Conservation (phyloP, 2,329 filamentous ascomycete species). For the Calcarisporium arbuscula region DNA sequence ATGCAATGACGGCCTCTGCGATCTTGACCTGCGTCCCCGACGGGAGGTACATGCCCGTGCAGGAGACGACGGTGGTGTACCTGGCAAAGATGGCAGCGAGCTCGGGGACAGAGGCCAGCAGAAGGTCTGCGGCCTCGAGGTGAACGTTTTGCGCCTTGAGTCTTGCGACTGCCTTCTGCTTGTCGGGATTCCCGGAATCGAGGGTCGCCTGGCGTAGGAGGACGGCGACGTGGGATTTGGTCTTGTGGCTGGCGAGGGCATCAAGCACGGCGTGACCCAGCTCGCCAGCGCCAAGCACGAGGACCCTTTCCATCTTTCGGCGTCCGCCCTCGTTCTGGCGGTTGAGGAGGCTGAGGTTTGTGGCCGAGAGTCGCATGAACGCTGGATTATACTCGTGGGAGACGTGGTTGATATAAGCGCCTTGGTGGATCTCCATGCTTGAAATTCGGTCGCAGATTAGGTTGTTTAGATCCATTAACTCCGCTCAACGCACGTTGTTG, state of each 20-base stretch:
- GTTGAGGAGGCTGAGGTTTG: too few species aligned
- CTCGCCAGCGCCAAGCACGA: conserved; percentile 62
- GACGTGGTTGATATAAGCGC: too few species aligned
- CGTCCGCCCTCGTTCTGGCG: too few species aligned
- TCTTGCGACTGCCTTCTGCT: conserved; percentile 24
- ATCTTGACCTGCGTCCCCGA: conserved; percentile 53
- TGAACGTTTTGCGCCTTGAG: conserved; percentile 31
- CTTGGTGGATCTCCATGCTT: too few species aligned
- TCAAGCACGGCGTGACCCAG: conserved; percentile 52
- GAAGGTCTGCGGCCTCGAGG: conserved; percentile 40
- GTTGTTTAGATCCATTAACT: too few species aligned
- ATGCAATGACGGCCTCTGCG: conserved; percentile 45
- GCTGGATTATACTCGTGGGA: too few species aligned
- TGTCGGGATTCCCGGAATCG: conserved; percentile 28
- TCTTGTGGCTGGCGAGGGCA: conserved; percentile 41
- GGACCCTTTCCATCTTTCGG: conserved; percentile 36
- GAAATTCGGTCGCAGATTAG: too few species aligned
- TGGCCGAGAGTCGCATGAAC: too few species aligned
- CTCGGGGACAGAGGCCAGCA: conserved; percentile 23
- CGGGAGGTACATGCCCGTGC: conserved; percentile 53
- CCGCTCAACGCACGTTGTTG: too few species aligned
- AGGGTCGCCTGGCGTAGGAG: conserved; percentile 46
- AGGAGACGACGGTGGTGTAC: conserved; percentile 52
- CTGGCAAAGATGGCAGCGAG: conserved; percentile 36
- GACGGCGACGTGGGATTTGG: conserved; percentile 37